Base-by-base conservation (phyloP, 2,329 filamentous ascomycete species). In the Ascosphaera apis region DNA sequence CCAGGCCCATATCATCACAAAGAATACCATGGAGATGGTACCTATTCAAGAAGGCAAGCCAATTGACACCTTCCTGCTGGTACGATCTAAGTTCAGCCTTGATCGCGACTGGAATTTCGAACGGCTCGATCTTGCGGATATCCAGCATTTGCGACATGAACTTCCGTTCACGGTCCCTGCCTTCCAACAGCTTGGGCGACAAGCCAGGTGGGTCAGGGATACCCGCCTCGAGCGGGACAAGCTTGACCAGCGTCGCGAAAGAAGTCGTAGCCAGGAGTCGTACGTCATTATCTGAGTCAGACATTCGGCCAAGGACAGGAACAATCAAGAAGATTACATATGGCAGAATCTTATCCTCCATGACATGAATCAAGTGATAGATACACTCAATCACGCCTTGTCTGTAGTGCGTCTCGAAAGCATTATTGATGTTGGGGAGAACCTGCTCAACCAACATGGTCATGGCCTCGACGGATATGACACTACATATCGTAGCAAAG, bases 321-420 rank as follows among this genome's bases (percentile, higher is more conserved):
- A 95, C 91, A 40, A 98, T 91, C 44, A 98, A 70, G 70, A 98
- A 98, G 48, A 98, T 93, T 42, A 98, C 88, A 49, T 98, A 98
- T 2, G 91, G 88, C 19, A 98, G 59, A 39, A 98, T 98, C 27
- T 72, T 69, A 51, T 95, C 88, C 42, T 91, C 88, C 88, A 98
- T 98, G 36, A 93, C 84, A 40, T 91, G 81, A 43, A 98, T 98
- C 40, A 98, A 63, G 55, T 98, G 88, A 52, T 98, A 98, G 40
- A 98, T 79, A 46, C 74, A 82, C 56, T 98, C 88, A 39, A 91
- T 88, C 4, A 82, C 83, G 42, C 88, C 88, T 59, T 98, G 88
- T 28, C 88, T 76, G 57, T 76, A 78, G 49, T 81, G 76, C 19
- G 93, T 67, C 48, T 98, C 86, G 40, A 91, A 58, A 1, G 82